Base-by-base conservation (phyloP, 805 yeast genomes). In the Kodamaea leandrae region DNA sequence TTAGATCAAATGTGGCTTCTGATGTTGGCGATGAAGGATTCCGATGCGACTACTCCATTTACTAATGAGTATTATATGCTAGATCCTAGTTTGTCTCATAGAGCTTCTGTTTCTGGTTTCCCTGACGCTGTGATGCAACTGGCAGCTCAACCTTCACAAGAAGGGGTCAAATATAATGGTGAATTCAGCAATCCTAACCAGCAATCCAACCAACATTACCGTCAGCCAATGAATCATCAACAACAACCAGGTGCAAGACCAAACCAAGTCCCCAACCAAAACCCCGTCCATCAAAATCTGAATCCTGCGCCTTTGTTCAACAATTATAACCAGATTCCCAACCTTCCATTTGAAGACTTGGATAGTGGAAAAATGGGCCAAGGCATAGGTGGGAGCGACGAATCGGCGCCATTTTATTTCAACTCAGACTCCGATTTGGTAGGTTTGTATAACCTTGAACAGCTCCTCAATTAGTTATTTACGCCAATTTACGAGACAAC, bases 1-100 rank as follows among this genome's bases (percentile, higher is more conserved):
- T 34, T 42, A 4, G 47, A 46, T 29, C 47, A 46, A 26, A 43
- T 46, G 44, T 46, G 50, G 47, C 37, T 41, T 14, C 43, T 36
- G 36, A 38, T 43, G 41, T 20, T 46, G 42, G 46, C 44, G 6
- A 38, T 41, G 43, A 42, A 46, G 13, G 37, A 39, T 7, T 9
- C 28, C 4, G 42, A 39, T 8, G 24, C 12, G 9, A 28, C 20
- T 17, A n/a, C 37, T 12, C 30, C 37, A 5, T 33, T 33, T 27
- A 24, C 18, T 13, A 34, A 39, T 9, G 32, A 39, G 21, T 15
- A 32, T 32, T 34, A 34, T 15, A 32, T 38, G 36, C 9, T 38
- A 9, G 41, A 38, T 19, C 30, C 20, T 7, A 21, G 20, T 21
- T n/a, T 24, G 21, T 8, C n/a, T 18, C 35, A 30, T 12, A 16